A percentile compares a stretch with the other conserved stretches of the same genome.
Evolutionary conservation across 164 flowering plant genomes (phyloP).

Genomic region (Cinnamomum micranthum): DNA sequence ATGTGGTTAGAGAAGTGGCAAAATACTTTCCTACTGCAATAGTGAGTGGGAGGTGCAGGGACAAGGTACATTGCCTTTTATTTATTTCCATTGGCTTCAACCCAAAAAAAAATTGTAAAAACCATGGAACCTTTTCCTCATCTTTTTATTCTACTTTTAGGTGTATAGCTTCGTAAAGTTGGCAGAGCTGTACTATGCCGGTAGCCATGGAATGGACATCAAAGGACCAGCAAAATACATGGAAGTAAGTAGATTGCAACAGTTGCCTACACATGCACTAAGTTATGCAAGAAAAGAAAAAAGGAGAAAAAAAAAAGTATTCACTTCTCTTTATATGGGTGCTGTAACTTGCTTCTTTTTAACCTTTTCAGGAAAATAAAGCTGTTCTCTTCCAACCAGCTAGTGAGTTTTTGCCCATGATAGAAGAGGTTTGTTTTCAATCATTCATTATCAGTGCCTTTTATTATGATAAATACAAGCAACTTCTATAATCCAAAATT

Average conservation of each 20-base stretch:
- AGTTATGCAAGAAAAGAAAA: background rate
- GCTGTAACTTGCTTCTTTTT: background rate
- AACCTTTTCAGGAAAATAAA: background rate
- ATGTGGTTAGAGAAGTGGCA: constrained; percentile 55
- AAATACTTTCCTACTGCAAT: constrained; percentile 77
- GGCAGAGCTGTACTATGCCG: constrained; percentile 80
- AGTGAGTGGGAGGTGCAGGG: constrained; percentile 80
- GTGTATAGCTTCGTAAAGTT: constrained; percentile 62
- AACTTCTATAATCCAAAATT: background rate
- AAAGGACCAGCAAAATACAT: constrained; percentile 54
- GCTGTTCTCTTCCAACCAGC: constrained; percentile 22
- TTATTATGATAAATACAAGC: background rate
- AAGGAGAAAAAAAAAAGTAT: no score
- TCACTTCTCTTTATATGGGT: no score
- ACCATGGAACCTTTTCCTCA: background rate
- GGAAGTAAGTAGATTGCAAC: constrained; percentile 26
- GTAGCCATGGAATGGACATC: constrained; percentile 97
- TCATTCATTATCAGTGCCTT: background rate
- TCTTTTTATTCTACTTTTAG: constrained; percentile 24
- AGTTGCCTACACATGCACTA: background rate
- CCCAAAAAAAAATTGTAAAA: background rate
- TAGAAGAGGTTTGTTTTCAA: constrained; percentile 14
- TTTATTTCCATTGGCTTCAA: background rate
- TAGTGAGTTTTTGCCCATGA: constrained; percentile 20
- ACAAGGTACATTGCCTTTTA: constrained; percentile 52